These are phyloP conservation scores for Mallotus nudiflorus DNA, from an alignment of 345 rosid species.

Conservation along the genomic window DNA sequence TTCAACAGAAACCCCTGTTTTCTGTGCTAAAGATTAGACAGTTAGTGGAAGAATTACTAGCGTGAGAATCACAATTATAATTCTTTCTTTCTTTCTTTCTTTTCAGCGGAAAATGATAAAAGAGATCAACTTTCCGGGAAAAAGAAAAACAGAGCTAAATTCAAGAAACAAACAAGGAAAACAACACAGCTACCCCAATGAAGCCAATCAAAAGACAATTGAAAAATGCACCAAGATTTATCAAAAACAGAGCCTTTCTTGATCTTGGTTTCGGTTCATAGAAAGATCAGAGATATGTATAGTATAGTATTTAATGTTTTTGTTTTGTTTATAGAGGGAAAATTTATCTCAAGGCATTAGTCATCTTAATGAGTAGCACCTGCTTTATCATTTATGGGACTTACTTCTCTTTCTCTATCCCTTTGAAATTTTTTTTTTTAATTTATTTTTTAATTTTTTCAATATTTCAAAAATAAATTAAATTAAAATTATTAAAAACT, in stretches of 20 bases:
- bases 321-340: background rate
- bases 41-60: background rate
- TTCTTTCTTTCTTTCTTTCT: background rate
- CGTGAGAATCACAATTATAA: background rate
- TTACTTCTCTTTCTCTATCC: background rate
- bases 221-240: background rate
- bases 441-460: too few species aligned
- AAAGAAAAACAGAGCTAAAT: slow-evolving; percentile 15
- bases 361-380: background rate
- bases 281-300: slow-evolving; percentile 14
- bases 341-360: too few species aligned
- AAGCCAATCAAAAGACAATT: background rate
- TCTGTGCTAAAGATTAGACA: slow-evolving; percentile 17
- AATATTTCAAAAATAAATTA: too few species aligned
- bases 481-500: too few species aligned
- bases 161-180: background rate
- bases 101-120: slow-evolving; percentile 12
- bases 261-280: background rate
- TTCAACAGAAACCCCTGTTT: slow-evolving; percentile 36
- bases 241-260: slow-evolving; percentile 4
- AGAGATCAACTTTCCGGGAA: slow-evolving; percentile 24
- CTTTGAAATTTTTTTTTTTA: too few species aligned
- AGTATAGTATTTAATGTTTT: background rate
- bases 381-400: background rate
- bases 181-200: too few species aligned